Evolutionary conservation across 495 filamentous ascomycete species (phyloP).

Genomic region (Lentithecium fluviatile): DNA sequence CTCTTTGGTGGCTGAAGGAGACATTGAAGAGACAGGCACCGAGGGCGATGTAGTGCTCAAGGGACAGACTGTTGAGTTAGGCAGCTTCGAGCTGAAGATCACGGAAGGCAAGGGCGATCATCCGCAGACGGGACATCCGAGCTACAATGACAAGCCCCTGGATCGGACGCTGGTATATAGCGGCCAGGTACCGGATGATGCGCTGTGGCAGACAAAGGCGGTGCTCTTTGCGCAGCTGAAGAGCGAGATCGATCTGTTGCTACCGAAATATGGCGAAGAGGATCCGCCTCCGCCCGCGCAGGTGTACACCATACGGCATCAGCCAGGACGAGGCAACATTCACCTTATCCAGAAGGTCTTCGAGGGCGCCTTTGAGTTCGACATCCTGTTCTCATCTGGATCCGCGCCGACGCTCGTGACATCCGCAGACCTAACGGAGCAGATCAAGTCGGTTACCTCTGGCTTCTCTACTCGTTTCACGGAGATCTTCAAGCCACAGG

Average conservation of each 20-base stretch:
- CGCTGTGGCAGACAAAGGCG: constrained; percentile 83
- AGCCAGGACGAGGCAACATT: constrained; percentile 70
- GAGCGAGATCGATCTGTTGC: constrained; percentile 64
- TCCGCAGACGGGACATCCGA: constrained; percentile 61
- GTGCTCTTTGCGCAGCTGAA: constrained; percentile 78
- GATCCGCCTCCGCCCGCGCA: constrained; percentile 79
- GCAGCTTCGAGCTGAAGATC: constrained; percentile 80
- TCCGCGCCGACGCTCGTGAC: constrained; percentile 62
- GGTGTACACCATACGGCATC: constrained; percentile 73
- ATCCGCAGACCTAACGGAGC: constrained; percentile 65
- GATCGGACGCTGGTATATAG: constrained; percentile 74
- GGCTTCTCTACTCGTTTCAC: constrained; percentile 73
- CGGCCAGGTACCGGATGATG: constrained; percentile 61
- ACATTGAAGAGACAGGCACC: constrained; percentile 55
- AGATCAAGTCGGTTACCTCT: constrained; percentile 63
- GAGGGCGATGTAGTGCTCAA: constrained; percentile 71
- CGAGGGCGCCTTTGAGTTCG: constrained; percentile 87
- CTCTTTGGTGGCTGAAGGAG: constrained; percentile 57
- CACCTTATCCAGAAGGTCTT: constrained; percentile 94
- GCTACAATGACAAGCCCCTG: constrained; percentile 70
- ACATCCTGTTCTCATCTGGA: constrained; percentile 83
- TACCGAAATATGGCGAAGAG: constrained; percentile 69
- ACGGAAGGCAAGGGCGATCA: constrained; percentile 62
- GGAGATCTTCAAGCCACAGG: constrained; percentile 67
- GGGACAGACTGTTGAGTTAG: constrained; percentile 71